Evolutionary conservation across 352 stramenopile species (phyloP), one percentile per base, ranked within the genome.

Genomic region (Blastocystis sp.): DNA sequence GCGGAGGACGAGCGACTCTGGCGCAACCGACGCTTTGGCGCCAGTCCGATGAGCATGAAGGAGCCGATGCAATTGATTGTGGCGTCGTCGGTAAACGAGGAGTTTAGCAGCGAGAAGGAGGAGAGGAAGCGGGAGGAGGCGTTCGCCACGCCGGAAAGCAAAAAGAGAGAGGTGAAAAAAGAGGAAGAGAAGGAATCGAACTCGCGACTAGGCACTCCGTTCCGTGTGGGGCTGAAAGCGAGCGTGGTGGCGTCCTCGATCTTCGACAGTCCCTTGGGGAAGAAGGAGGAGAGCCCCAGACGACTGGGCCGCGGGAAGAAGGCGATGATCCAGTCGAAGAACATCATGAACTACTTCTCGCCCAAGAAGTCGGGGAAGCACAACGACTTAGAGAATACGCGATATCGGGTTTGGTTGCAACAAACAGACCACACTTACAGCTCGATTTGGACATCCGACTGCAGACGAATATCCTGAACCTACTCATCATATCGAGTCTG

Each of bases 281-380:
- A 77, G 68, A 79, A 79, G 69, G 38, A 79, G 69, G 40, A 61
- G 66, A 76, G 66, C 54, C 66, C 17, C 17, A 14, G 24, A 61
- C n/a, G 19, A 60, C 17, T 14, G 43, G 60, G 24, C 28, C 43
- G 43, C 14, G 48, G 7, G 40, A 79, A 79, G 40, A 79, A 79
- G 69, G 19, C 40, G 6, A 79, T 79, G 69, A 64, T 79, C 42
- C 43, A 62, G 21, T 61, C 38, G 11, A 42, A 34, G 57, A 48
- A 60, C 24, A 79, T 79, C 43, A 64, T 54, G n/a, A 79, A 64
- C 48, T 79, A 79, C n/a, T 79, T 79, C 63, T 60, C 57, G 21
- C 43, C 43, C 19, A 79, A 79, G 57, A 45, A 79, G 24, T 10
- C 6, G 34, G 52, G 63, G 43, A 40, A 38, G n/a, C 1, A 14